Evolutionary conservation across 257 asterid genomes (phyloP), one percentile per base, ranked within the genome.

Genomic region (Gynochthodes officinalis): DNA sequence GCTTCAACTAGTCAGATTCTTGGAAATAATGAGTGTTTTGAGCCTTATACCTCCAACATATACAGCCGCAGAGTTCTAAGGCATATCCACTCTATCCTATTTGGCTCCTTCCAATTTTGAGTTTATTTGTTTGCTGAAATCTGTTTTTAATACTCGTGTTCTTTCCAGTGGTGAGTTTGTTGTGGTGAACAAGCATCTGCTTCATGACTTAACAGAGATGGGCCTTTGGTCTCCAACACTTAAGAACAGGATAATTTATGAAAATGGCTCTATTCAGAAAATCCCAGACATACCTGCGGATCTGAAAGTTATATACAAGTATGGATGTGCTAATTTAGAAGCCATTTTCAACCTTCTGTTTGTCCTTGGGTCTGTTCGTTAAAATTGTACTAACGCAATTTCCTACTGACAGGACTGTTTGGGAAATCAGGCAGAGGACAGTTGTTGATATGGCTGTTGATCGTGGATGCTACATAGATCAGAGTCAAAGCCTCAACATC

Each of bases 1-100:
- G 99, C 99, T 75, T 90, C 99, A 21, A 95, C 99, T 11, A 95
- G 99, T 85, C 98, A 95, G 81, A 95, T 95, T 83, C 99, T 95
- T 74, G 99, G 99, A 70, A 95, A 95, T 63, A 95, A 91, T 68
- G 98, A 91, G 82, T 95, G 98, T 81, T 94, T 94, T 83, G 99
- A 94, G 75, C 98, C 99, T 44, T 94, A 94, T 80, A 94, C 99
- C 40, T 91, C 98, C 69, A 94, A 91, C 77, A 94, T 94, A 46
- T 91, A 94, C 79, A 88, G 93, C 73, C 96, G 99, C 42, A 83
- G 99, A 78, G 99, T 94, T 73, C 79, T 94, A 69, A 94, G 99
- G 99, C 88, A 59, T 72, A 21, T 58, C 42, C 5, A 2, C 19
- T 55, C 30, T 14, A 14, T 66, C 37, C 64, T 52, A 5, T 43